Conservation (phyloP, 495 filamentous ascomycete species). For the Penicillium paxilli region DNA sequence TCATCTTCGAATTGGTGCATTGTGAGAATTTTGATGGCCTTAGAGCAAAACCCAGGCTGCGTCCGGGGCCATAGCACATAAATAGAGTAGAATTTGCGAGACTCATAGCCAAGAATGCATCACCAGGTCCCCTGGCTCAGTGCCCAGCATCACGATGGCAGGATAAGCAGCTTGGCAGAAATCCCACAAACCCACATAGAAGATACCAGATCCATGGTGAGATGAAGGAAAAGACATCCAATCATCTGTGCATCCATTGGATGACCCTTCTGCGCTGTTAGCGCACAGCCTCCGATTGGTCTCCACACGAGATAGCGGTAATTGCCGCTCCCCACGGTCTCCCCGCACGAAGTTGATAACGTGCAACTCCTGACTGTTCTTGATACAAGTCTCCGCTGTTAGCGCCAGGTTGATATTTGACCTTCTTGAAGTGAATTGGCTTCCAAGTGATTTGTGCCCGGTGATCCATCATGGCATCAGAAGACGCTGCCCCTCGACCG, state of each 20-base stretch:
- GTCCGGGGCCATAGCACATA: background rate
- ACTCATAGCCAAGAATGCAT: background rate
- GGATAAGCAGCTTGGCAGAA: background rate
- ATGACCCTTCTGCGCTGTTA: constrained; percentile 1
- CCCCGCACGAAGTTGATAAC: background rate
- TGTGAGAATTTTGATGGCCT: background rate
- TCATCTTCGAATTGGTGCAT: constrained; percentile 4
- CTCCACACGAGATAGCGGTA: background rate
- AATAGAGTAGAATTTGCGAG: background rate
- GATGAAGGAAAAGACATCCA: background rate
- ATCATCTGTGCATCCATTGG: background rate
- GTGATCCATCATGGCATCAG: constrained; percentile 1
- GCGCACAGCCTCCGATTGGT: constrained; percentile 2
- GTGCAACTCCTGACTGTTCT: background rate
- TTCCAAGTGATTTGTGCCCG: background rate
- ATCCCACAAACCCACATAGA: background rate
- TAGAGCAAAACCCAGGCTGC: background rate
- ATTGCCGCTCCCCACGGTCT: background rate
- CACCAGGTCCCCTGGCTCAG: background rate
- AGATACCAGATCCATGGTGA: background rate
- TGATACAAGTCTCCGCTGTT: background rate
- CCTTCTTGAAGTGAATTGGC: background rate
- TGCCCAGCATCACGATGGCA: background rate
- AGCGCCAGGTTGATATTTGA: background rate
- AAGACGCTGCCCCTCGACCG: background rate